Base-by-base conservation (phyloP, 225 moss, liverwort and hornwort species). In the Lunularia cruciata region DNA sequence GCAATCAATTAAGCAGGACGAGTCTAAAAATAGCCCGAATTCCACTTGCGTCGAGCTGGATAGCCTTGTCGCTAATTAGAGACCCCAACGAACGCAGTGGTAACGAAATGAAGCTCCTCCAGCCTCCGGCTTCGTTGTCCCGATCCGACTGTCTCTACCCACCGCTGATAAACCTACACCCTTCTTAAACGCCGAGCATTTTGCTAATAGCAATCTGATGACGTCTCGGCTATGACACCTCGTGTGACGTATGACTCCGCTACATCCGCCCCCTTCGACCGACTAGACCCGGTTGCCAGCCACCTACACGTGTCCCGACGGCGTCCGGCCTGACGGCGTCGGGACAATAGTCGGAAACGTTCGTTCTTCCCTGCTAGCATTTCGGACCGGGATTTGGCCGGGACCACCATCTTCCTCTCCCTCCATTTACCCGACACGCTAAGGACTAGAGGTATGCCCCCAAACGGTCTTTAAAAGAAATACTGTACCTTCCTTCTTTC, bases 351-450 rank as follows among this genome's bases (percentile, higher is more conserved):
- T 53, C 53, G 53, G 53, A 18, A n/a, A n/a, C n/a, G n/a, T 7
- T 7, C 53, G 25, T 26, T 53, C 53, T 26, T 53, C 9, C 25
- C n/a, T 20, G 53, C 53, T 53, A 8, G 53, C 27, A 53, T 53
- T 53, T 53, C 53, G 53, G 53, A 53, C 53, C 53, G 53, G 53
- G 53, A 53, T 53, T 53, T 53, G 53, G 53, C 53, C 23, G 53
- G 53, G 53, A 53, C 53, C 53, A 53, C 53, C 53, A 53, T 53
- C 47, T 47, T 26, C 23, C 53, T 8, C 53, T 53, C 23, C 53
- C 53, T 53, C 23, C 53, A 10, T 27, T 53, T 13, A 26, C 53
- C 53, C 53, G 53, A 53, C 53, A 53, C 23, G 6, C 53, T 26
- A 53, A n/a, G n/a, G n/a, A n/a, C n/a, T n/a, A n/a, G n/a, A n/a